Evolutionary conservation across 2,329 filamentous ascomycete species (phyloP), one percentile per base, ranked within the genome.

Genomic region (Neopestalotiopsis clavispora): DNA sequence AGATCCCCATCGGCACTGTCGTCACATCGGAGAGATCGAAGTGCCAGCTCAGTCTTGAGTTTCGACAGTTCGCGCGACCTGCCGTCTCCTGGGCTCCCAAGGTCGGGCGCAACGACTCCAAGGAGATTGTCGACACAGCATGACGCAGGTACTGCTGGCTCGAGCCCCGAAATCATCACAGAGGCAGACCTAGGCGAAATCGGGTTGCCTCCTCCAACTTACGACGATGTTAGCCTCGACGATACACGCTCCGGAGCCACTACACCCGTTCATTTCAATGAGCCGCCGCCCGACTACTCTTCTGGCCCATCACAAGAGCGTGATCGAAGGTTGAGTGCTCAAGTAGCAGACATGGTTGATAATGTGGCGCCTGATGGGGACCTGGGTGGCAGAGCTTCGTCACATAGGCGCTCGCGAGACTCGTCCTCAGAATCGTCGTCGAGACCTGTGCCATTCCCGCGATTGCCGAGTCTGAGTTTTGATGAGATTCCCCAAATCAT

Each of bases 21-120:
- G 17, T 14, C 14, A 14, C 73, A 86, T 72, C 79, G 78, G 1
- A 82, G 87, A 67, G 82, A 84, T 42, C 80, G 80, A 28, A 88
- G 86, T 74, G 81, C 78, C n/a, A 86, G 84, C 73, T 90, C 89
- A 1, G 81, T 87, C 17, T 74, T 88, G n/a, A 89, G 86, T 76
- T 81, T 89, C 69, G 82, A 84, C 7, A 84, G 83, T 68, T 83
- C 84, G 65, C 78, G 75, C 17, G 80, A 81, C 63, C 71, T 84
- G 4, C 80, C 80, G 17, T 83, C 84, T 6, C 79, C 82, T 4
- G 75, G 76, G 10, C 71, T 82, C 30, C 77, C 80, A 4, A 79
- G 79, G 68, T 88, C 87, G 4, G 79, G 80, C 10, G 74, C 80
- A 6, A 81, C 81, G 10, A 85, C 83, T n/a, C 82, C 80, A 7